Evolutionary conservation across 2,329 filamentous ascomycete species (phyloP).

Genomic region (Fusarium phyllophilum): DNA sequence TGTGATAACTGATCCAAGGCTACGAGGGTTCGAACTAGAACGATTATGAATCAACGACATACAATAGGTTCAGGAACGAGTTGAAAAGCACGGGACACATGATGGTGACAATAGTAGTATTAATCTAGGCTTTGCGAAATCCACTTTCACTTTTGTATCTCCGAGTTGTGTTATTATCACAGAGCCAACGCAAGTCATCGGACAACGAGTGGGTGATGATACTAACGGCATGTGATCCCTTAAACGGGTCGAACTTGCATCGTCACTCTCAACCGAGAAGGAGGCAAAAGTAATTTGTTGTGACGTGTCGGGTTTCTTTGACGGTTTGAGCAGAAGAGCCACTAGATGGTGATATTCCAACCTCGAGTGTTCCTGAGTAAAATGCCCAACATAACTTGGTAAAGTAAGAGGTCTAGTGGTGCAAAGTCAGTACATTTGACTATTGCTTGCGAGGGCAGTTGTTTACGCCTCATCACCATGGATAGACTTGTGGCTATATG

Average conservation of each 20-base stretch:
- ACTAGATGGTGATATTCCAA: neutral
- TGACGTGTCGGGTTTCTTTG: neutral
- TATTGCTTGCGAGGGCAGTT: rapidly evolving
- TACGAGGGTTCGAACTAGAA: rapidly evolving
- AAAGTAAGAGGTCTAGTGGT: no score
- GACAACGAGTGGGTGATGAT: neutral
- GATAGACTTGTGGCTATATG: rapidly evolving
- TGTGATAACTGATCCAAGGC: neutral
- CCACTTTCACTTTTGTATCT: neutral
- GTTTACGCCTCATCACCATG: no score
- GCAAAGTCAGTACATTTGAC: no score
- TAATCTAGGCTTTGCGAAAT: no score
- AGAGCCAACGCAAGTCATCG: neutral
- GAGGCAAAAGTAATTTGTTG: no score
- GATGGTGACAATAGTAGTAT: rapidly evolving
- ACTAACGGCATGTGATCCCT: neutral
- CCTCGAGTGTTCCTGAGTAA: rapidly evolving
- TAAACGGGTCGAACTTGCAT: rapidly evolving
- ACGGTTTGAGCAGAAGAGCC: no score
- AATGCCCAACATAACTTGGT: rapidly evolving
- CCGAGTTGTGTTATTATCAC: no score
- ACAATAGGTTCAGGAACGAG: neutral
- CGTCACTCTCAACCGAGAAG: no score
- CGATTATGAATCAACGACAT: neutral
- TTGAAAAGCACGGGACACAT: neutral